phyloP scores from a whole-genome alignment of 768 basidiomycete species.

The Favolaschia claudopus region DNA sequence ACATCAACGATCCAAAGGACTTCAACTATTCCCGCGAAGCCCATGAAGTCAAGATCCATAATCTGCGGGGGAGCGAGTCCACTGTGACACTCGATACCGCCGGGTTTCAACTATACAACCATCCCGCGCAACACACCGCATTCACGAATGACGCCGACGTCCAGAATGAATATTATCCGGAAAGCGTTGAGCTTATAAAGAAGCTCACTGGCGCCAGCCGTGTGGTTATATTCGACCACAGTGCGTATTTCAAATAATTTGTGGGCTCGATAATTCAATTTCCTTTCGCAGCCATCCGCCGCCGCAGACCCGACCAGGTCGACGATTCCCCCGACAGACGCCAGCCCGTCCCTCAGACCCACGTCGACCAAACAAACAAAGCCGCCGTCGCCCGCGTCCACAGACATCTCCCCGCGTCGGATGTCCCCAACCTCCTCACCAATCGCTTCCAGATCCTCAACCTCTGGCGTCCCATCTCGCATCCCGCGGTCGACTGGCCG shows the following conservation, averaged over 20 bases:
- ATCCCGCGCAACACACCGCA: constrained; percentile 49
- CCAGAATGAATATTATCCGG: constrained; percentile 63
- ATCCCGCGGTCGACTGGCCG: constrained; percentile 58
- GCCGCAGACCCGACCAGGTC: constrained; percentile 44
- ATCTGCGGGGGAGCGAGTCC: constrained; percentile 34
- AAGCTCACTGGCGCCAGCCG: constrained; percentile 64
- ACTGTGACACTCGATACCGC: constrained; percentile 20
- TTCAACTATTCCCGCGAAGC: constrained; percentile 42
- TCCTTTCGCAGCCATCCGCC: constrained; percentile 50
- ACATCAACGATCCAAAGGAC: constrained; percentile 40
- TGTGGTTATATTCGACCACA: constrained; percentile 73
- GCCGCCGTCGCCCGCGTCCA: constrained; percentile 56
- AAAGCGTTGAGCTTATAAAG: constrained; percentile 66
- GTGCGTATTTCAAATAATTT: constrained; percentile 41
- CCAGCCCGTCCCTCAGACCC: constrained; percentile 54
- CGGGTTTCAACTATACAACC: constrained; percentile 27
- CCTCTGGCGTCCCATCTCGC: constrained; percentile 63
- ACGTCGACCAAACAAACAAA: constrained; percentile 60
- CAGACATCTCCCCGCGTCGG: constrained; percentile 55
- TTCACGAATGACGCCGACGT: constrained; percentile 64
- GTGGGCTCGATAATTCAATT: neutral
- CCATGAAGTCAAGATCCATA: constrained; percentile 52
- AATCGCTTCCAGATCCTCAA: constrained; percentile 67
- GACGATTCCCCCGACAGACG: constrained; percentile 47
- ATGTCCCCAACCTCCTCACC: constrained; percentile 51